phyloP scores from a whole-genome alignment of 495 filamentous ascomycete species.

The Sphaerosporella brunnea region DNA sequence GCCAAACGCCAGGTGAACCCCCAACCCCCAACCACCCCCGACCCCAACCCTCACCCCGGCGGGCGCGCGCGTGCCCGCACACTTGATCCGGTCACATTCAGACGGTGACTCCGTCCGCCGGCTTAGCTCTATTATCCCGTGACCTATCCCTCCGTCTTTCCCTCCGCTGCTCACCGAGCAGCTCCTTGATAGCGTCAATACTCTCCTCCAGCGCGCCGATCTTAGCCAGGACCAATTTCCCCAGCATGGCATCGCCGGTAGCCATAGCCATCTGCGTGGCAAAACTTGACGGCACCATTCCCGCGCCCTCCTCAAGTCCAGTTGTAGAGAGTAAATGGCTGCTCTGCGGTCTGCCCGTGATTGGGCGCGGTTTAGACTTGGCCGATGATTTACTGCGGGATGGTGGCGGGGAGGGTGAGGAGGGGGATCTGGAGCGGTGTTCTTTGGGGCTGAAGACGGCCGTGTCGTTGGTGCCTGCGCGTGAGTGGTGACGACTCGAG shows the following conservation, averaged over 20 bases:
- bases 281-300: constrained; percentile 48
- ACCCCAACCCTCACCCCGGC: too few relatives aligned
- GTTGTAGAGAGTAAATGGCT: not conserved
- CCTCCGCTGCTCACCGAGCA: constrained; percentile 67
- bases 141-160: constrained; percentile 13
- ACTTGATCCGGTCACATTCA: too few relatives aligned
- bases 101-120: too few relatives aligned
- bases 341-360: not conserved
- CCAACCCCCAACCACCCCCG: too few relatives aligned
- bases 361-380: not conserved
- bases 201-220: constrained; percentile 83
- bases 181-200: constrained; percentile 46
- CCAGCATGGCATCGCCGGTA: constrained; percentile 46
- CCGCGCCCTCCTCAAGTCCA: not conserved
- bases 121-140: too few relatives aligned
- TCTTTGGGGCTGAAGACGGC: constrained; percentile 63
- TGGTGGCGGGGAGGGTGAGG: not conserved
- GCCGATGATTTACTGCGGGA: not conserved
- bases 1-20: too few relatives aligned
- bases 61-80: too few relatives aligned
- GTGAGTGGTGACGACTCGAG: constrained; percentile 30
- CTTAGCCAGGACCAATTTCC: constrained; percentile 66
- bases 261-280: constrained; percentile 63
- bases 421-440: too few relatives aligned
- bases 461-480: constrained; percentile 60